A percentile compares a stretch with the other conserved stretches of the same genome.
phyloP scores from a whole-genome alignment of 768 basidiomycete species.

The Tulasnella sp. region DNA sequence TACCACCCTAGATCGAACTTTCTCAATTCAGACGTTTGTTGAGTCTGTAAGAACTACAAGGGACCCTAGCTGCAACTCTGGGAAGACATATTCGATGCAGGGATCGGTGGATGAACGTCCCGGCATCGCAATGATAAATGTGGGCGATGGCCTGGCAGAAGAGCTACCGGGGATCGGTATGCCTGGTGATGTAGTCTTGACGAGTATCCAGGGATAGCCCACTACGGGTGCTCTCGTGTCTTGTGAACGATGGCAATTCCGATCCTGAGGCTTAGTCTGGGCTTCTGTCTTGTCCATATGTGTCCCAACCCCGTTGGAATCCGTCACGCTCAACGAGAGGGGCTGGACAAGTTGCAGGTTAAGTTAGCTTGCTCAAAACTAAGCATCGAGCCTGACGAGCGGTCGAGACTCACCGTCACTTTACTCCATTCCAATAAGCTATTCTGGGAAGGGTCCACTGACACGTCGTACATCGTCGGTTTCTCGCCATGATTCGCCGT shows the following conservation, averaged over 20 bases:
- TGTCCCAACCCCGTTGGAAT: no score
- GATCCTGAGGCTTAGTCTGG: no score
- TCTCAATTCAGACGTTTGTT: background rate
- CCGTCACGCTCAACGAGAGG: background rate
- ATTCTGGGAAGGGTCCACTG: background rate
- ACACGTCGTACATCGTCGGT: background rate
- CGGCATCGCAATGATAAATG: background rate
- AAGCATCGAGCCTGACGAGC: background rate
- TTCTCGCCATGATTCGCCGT: background rate
- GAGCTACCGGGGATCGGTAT: background rate
- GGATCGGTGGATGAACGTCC: background rate
- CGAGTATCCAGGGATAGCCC: background rate
- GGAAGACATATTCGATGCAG: background rate
- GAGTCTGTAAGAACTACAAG: background rate
- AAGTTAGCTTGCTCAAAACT: background rate
- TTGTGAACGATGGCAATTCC: no score
- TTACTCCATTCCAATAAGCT: background rate
- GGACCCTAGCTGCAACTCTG: background rate
- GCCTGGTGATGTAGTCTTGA: background rate
- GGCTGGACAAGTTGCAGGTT: background rate
- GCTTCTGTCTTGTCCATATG: no score
- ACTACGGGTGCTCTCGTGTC: no score
- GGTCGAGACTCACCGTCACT: background rate
- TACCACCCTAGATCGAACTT: background rate
- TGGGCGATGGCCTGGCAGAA: background rate